Base-by-base conservation (phyloP, 345 rosid genomes). In the Trapa bicornis region DNA sequence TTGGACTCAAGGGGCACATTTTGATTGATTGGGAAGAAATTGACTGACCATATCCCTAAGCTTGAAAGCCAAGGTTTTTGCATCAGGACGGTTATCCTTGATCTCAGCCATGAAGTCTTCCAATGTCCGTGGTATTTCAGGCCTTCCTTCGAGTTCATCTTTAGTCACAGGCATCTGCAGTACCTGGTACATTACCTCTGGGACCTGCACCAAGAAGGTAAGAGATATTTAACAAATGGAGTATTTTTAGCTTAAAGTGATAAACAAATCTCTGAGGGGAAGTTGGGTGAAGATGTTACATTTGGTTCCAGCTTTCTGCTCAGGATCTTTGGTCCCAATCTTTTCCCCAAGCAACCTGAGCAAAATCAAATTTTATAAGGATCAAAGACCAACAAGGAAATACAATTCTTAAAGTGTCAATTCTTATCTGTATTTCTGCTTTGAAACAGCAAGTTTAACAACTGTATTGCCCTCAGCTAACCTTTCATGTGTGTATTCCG, bases 271-370 rank as follows among this genome's bases (percentile, higher is more conserved):
- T 53, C 14, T 53, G 45, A 43, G 16, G 45, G 32, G 58, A 65
- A 16, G 22, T 56, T n/a, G 64, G 79, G 67, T 16, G 39, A 63
- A 66, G 72, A 50, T 64, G 76, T 83, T 85, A 94, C 99, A 66
- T 85, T 75, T 65, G 85, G 72, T 47, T 85, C 92, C 14, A 75
- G 70, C 66, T 84, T 85, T 80, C 89, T 82, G 68, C 96, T 80
- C 79, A 94, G 64, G 62, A 91, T 73, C 72, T 82, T 85, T 64
- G 99, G 99, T 38, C 91, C 80, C 65, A 88, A 58, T 69, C 84
- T 85, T 72, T 91, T 88, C n/a, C 99, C 99, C 72, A 91, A 64
- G 83, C 98, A 93, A 70, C 94, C 98, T 90, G 76, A 72, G 71
- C 41, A 66, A n/a, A 22, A 47, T 54, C 61, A 36, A 56, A 14